Percentiles rank a stretch among this genome's conserved stretches.
Evolutionary conservation across 441 rosid species (phyloP).

Genomic region (Pelargonium exstipulatum): DNA sequence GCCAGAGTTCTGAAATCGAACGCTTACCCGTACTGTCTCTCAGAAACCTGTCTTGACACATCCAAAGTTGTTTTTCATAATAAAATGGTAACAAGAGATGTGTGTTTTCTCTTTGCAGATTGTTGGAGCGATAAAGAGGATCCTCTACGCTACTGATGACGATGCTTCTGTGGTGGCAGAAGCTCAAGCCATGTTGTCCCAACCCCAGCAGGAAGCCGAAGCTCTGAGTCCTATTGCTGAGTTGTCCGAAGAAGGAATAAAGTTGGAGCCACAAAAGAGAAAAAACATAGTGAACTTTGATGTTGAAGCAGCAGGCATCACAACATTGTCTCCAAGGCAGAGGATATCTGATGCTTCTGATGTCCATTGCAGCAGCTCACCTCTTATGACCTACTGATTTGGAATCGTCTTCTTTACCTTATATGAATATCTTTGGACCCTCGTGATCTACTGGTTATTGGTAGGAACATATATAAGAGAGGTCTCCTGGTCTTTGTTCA

Average conservation of each 20-base stretch:
- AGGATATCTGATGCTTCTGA: constrained; percentile 82
- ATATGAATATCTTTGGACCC: background rate
- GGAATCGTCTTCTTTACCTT: background rate
- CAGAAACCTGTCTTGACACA: background rate
- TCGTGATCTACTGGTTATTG: too few relatives aligned
- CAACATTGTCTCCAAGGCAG: constrained; percentile 70
- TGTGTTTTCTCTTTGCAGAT: constrained; percentile 37
- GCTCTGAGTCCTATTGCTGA: constrained; percentile 62
- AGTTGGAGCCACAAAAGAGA: constrained; percentile 59
- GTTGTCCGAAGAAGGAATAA: constrained; percentile 56
- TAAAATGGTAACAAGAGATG: constrained; percentile 1
- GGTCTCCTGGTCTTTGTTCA: background rate
- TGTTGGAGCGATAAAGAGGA: constrained; percentile 68
- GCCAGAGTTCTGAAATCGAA: constrained; percentile 65
- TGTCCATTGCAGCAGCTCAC: constrained; percentile 82
- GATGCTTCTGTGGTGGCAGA: constrained; percentile 55
- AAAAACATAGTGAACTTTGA: constrained; percentile 64
- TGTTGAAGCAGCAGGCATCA: constrained; percentile 60
- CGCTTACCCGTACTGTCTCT: constrained; percentile 43
- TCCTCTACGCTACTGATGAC: constrained; percentile 73
- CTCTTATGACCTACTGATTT: constrained; percentile 71
- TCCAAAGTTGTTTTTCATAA: background rate
- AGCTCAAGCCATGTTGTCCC: constrained; percentile 58
- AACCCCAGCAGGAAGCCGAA: constrained; percentile 32
- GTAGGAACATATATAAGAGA: background rate